Conservation (phyloP, 78 protist species). For the Abeoforma whisleri region DNA sequence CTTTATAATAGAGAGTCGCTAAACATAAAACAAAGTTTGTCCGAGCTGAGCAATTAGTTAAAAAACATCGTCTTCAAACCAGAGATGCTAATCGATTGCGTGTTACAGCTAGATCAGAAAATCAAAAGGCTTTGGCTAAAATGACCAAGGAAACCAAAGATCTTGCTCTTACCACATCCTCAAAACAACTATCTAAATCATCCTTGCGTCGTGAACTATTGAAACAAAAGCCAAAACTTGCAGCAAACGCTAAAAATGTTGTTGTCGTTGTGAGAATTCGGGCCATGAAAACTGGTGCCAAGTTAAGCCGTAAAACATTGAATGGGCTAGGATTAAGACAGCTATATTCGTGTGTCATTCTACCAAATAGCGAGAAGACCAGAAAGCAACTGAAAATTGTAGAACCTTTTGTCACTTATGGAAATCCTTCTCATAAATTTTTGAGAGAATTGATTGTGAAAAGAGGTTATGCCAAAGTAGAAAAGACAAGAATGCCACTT, state of each 20-base stretch:
- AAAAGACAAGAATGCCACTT: not conserved
- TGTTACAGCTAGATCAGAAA: not conserved
- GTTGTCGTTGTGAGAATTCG: not conserved
- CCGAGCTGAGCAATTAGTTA: not conserved
- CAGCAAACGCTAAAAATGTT: not conserved
- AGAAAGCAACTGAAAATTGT: not conserved
- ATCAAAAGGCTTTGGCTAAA: not conserved
- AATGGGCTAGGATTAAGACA: not conserved
- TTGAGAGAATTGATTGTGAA: slow-evolving; percentile 31
- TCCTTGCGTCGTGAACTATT: too few species aligned
- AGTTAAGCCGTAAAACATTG: not conserved
- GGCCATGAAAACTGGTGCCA: not conserved
- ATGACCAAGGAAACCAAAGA: not conserved
- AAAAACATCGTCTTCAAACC: not conserved
- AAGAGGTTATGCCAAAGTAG: slow-evolving; percentile 6
- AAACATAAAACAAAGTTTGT: not conserved
- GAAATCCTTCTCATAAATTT: slow-evolving; percentile 11
- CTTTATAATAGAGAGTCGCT: not conserved
- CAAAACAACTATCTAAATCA: too few species aligned
- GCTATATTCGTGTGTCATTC: slow-evolving; percentile 18
- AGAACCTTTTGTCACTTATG: slow-evolving; percentile 17
- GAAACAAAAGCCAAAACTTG: not conserved
- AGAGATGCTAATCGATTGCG: not conserved
- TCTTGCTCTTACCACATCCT: not conserved
- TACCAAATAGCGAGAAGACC: not conserved